Conservation (phyloP, 2,329 filamentous ascomycete species). For the Rugonectria rugulosa region DNA sequence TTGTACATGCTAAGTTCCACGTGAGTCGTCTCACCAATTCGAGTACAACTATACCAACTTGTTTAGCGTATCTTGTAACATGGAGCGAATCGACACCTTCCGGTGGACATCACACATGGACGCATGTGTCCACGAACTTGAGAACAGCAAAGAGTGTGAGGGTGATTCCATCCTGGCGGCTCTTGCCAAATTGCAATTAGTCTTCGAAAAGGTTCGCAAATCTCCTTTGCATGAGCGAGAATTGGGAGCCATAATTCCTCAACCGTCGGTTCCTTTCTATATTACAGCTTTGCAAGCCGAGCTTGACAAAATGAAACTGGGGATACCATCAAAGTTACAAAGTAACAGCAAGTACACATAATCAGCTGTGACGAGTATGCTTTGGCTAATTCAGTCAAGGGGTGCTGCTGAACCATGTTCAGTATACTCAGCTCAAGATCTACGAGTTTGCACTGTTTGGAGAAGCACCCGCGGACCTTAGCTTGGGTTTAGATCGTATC, state of each 20-base stretch:
- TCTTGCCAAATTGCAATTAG: not conserved
- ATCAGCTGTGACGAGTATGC: not conserved
- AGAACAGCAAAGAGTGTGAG: not conserved
- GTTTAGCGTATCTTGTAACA: not conserved
- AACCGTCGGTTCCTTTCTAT: not conserved
- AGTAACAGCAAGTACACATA: not conserved
- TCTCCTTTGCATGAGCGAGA: not conserved
- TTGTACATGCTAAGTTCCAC: not conserved
- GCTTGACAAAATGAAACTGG: not conserved
- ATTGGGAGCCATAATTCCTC: too few relatives aligned
- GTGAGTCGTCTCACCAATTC: not conserved
- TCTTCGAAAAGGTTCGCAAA: not conserved
- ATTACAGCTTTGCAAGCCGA: not conserved
- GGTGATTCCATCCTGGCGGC: not conserved
- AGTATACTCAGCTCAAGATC: not conserved
- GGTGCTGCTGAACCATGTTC: not conserved
- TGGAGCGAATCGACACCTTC: not conserved
- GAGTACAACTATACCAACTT: not conserved
- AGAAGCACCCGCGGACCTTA: not conserved
- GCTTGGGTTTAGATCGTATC: not conserved
- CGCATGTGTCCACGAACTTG: not conserved
- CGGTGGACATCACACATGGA: conserved; percentile 1
- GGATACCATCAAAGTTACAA: not conserved
- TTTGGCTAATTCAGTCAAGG: not conserved
- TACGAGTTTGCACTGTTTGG: not conserved